Percentiles rank a stretch among this genome's conserved stretches.
Evolutionary conservation across 306 rosid genomes (phyloP).

Genomic region (Vigna reflexopilosa): DNA sequence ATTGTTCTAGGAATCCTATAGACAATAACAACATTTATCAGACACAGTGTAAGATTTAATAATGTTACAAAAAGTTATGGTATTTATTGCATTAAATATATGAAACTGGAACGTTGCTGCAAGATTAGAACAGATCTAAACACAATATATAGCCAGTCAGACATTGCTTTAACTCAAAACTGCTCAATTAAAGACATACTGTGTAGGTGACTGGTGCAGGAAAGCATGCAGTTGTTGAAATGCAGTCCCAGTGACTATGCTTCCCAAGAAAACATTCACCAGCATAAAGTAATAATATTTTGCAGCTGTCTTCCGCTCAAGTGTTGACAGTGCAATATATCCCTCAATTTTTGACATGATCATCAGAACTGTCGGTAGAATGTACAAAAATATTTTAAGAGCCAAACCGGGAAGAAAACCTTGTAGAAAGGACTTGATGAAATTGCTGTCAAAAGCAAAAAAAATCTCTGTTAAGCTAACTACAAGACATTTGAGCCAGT

Average conservation of each 20-base stretch:
- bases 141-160: background rate
- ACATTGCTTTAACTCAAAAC: background rate
- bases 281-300: constrained; percentile 95
- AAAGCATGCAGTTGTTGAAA: constrained; percentile 89
- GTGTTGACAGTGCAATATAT: constrained; percentile 74
- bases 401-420: constrained; percentile 99
- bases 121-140: background rate
- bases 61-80: background rate
- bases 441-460: constrained; percentile 65
- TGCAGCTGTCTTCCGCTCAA: constrained; percentile 82
- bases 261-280: constrained; percentile 97
- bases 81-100: constrained; percentile 23
- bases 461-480: constrained; percentile 30
- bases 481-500: background rate
- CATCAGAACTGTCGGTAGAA: constrained; percentile 91
- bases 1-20: constrained; percentile 92
- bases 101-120: background rate
- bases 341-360: constrained; percentile 98
- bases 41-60: background rate
- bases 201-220: constrained; percentile 91
- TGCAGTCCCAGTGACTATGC: constrained; percentile 95
- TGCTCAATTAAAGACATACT: constrained; percentile 58
- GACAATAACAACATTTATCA: constrained; percentile 25
- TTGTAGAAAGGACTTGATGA: constrained; percentile 96
- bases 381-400: constrained; percentile 86